Evolutionary conservation across 1,284 basidiomycete species (phyloP).

Genomic region (Malassezia vespertilionis): DNA sequence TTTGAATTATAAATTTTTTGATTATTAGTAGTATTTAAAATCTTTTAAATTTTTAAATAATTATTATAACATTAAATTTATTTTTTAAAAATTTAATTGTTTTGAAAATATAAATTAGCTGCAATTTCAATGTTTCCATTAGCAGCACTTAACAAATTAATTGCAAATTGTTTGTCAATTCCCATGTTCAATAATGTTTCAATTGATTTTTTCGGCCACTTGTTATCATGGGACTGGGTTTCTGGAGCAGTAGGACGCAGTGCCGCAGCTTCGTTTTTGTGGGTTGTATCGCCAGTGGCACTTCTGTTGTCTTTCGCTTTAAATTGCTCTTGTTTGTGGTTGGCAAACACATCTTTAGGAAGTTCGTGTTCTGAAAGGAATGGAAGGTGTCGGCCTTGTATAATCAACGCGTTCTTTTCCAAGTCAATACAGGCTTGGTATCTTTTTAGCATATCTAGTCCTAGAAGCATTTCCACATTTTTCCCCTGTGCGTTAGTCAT

Average conservation of each 20-base stretch:
- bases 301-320: no score
- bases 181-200: slow-evolving; percentile 6
- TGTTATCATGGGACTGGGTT: neutral
- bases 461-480: slow-evolving; percentile 83
- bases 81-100: slow-evolving; percentile 1
- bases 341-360: slow-evolving; percentile 52
- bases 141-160: slow-evolving; percentile 3
- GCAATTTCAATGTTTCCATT: slow-evolving; percentile 10
- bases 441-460: slow-evolving; percentile 94
- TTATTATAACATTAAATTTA: neutral
- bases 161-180: slow-evolving; percentile 1
- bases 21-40: slow-evolving; percentile 2
- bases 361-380: slow-evolving; percentile 92
- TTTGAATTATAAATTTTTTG: slow-evolving; percentile 2
- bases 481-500: slow-evolving; percentile 52
- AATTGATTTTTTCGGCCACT: neutral
- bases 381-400: slow-evolving; percentile 70
- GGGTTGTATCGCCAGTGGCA: no score
- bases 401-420: slow-evolving; percentile 70
- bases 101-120: slow-evolving; percentile 13
- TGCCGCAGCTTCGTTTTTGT: no score
- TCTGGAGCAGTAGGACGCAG: neutral
- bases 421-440: slow-evolving; percentile 93
- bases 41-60: neutral
- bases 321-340: no score